Evolutionary conservation across 176 grass and related monocot species (phyloP), one percentile per base, ranked within the genome.

Genomic region (Juncus inflexus): DNA sequence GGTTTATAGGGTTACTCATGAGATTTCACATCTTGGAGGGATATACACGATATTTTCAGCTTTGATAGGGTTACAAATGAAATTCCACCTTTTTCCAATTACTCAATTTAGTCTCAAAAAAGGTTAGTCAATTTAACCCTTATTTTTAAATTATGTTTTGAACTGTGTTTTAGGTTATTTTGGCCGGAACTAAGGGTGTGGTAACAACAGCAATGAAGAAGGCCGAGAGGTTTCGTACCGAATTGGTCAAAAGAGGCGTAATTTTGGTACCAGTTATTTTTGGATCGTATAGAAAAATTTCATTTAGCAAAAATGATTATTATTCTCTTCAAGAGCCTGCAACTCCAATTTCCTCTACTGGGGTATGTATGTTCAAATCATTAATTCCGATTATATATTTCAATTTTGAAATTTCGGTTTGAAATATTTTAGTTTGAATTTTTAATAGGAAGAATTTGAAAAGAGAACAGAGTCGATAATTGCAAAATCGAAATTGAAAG

Each of bases 191-290:
- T 19, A 99, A 85, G 82, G 80, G 13, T 74, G 76, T 74, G 9
- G 80, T 99, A 66, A 76, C 84, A 72, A 76, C 65, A 70, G 88
- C 80, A 72, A 63, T 89, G 69, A 81, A 92, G 66, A 92, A 79
- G 59, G 85, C 88, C 10, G 94, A 97, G 83, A 91, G 79, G 51
- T 92, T 86, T 60, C 80, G 80, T 36, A 99, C 75, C 37, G 94
- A 99, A 70, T 80, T 89, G 19, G 77, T 89, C 52, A 81, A 89
- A 75, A 78, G 88, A 65, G 88, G 94, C 3, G 74, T 99, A 64
- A 80, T 99, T 99, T 71, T 99, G 40, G 79, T 92, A 83, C 88
- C 88, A 75, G 74, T 99, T 75, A 79, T 86, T 47, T 99, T 91
- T 83, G 85, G 94, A 86, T 76, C 78, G 64, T 89, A 86, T 74